Evolutionary conservation across 108 stramenopile genomes (phyloP).

Genomic region (Schizochytrium sp.): DNA sequence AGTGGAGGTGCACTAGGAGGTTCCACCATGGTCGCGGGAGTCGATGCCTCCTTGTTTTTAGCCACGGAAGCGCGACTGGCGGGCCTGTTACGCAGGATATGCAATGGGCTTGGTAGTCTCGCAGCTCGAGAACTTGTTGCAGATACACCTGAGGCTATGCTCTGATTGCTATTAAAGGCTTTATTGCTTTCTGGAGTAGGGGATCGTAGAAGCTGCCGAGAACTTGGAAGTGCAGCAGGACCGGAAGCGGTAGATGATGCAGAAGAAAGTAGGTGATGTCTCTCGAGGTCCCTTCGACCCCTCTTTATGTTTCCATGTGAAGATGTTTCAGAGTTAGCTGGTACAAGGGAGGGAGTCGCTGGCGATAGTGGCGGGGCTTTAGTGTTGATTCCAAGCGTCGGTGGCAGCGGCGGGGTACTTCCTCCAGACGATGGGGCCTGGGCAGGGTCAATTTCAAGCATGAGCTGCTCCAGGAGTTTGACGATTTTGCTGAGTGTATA

Average conservation of each 20-base stretch:
- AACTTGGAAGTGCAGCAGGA: not conserved
- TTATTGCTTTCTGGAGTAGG: not conserved
- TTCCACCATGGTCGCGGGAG: slow-evolving; percentile 1
- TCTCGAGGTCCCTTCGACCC: no score
- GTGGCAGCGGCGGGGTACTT: not conserved
- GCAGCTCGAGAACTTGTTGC: not conserved
- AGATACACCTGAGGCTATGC: slow-evolving; percentile 9
- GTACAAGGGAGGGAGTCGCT: not conserved
- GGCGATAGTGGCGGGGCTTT: not conserved
- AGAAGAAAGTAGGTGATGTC: no score
- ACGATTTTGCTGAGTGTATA: slow-evolving; percentile 34
- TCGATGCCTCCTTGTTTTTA: not conserved
- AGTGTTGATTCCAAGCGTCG: not conserved
- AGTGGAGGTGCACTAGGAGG: not conserved
- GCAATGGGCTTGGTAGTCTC: slow-evolving; percentile 31
- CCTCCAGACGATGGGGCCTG: not conserved
- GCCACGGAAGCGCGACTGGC: not conserved
- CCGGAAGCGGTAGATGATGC: not conserved
- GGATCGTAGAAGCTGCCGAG: not conserved
- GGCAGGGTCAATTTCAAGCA: slow-evolving; percentile 7
- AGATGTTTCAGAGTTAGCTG: no score
- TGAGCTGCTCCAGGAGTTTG: slow-evolving; percentile 55
- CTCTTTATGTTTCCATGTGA: no score
- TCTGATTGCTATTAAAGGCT: slow-evolving; percentile 2
- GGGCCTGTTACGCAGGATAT: slow-evolving; percentile 35